Conservation (phyloP, 768 basidiomycete genomes). For the Hirschioporus abietinus region DNA sequence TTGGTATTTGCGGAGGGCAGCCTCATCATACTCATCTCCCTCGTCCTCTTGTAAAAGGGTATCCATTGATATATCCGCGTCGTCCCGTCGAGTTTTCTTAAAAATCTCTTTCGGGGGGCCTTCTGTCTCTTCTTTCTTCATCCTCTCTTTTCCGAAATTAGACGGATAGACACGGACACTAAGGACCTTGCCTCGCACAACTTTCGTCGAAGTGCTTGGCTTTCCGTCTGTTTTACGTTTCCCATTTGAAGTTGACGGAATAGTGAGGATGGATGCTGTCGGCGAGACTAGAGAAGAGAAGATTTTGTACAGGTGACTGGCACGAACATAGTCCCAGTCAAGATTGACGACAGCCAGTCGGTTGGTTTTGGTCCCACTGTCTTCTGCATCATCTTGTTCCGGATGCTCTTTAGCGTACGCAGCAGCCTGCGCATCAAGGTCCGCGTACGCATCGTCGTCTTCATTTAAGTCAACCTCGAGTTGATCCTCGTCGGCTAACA, state of each 20-base stretch:
- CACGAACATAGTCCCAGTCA: slow-evolving; percentile 96
- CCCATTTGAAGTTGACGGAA: slow-evolving; percentile 18
- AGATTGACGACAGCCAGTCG: slow-evolving; percentile 90
- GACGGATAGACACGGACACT: slow-evolving; percentile 88
- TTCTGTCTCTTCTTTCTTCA: slow-evolving; percentile 82
- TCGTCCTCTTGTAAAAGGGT: slow-evolving; percentile 62
- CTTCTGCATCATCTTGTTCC: slow-evolving; percentile 38
- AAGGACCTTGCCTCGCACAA: slow-evolving; percentile 61
- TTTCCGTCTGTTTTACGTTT: slow-evolving; percentile 13
- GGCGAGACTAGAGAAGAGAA: slow-evolving; percentile 81
- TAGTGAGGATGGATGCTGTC: slow-evolving; percentile 38
- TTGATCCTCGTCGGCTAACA: slow-evolving; percentile 34
- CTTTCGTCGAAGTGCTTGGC: slow-evolving; percentile 22
- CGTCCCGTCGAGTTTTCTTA: slow-evolving; percentile 40
- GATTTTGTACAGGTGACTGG: slow-evolving; percentile 86
- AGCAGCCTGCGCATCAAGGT: slow-evolving; percentile 70
- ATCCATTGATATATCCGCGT: slow-evolving; percentile 58
- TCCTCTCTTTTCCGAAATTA: slow-evolving; percentile 83
- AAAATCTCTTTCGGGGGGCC: slow-evolving; percentile 89
- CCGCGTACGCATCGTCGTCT: slow-evolving; percentile 46
- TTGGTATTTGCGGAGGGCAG: slow-evolving; percentile 86
- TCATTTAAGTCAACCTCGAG: slow-evolving; percentile 79
- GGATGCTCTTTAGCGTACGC: slow-evolving; percentile 42
- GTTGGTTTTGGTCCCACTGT: slow-evolving; percentile 44
- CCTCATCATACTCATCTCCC: slow-evolving; percentile 81